A percentile compares a stretch with the other conserved stretches of the same genome.
Evolutionary conservation across 1,284 basidiomycete species (phyloP).

Genomic region (Peniophora sp.): DNA sequence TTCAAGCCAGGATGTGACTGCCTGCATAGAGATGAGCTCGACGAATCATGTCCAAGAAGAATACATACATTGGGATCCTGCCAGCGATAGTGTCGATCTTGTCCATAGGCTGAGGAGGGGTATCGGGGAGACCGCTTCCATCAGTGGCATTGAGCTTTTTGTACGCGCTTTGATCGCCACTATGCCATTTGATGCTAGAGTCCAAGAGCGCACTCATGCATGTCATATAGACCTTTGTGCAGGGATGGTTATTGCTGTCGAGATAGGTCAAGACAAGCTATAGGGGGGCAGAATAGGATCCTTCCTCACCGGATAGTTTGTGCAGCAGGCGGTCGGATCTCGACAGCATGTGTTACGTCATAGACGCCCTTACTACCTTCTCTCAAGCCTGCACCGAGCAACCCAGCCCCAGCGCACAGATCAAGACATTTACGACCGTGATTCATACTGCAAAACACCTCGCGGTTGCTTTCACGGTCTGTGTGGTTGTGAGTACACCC

Average conservation of each 20-base stretch:
- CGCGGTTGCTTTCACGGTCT: no score
- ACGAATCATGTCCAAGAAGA: neutral
- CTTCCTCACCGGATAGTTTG: constrained; percentile 48
- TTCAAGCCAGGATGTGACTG: constrained; percentile 32
- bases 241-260: constrained; percentile 37
- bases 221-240: constrained; percentile 41
- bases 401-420: constrained; percentile 58
- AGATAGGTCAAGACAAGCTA: no score
- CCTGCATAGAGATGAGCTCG: no score
- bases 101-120: constrained; percentile 34
- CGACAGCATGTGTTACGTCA: constrained; percentile 54
- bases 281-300: no score
- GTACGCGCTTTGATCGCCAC: constrained; percentile 9
- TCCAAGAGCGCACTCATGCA: constrained; percentile 57
- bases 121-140: constrained; percentile 22
- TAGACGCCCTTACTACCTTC: constrained; percentile 35
- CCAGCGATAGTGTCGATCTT: constrained; percentile 54
- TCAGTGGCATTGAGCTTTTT: no score
- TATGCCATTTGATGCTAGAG: constrained; percentile 41
- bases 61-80: constrained; percentile 69
- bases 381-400: constrained; percentile 52
- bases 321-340: constrained; percentile 65
- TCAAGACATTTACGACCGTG: constrained; percentile 29
- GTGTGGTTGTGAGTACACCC: no score
- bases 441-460: no score